phyloP scores from a whole-genome alignment of 2,329 filamentous ascomycete species.

The Colletotrichum sp. region DNA sequence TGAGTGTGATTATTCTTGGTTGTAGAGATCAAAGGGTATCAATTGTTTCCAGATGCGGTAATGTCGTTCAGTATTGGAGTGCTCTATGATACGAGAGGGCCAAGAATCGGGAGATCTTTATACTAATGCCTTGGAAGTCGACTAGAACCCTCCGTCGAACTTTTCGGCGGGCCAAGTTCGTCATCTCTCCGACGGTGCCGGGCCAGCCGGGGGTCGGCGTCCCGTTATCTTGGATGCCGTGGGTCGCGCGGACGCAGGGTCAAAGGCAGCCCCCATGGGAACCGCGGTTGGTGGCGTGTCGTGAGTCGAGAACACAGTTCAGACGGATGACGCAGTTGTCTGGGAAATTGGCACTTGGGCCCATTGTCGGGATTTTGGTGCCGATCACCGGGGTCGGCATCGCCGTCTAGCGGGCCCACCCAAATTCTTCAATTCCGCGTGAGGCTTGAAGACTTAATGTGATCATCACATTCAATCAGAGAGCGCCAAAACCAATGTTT shows the following conservation, averaged over 20 bases:
- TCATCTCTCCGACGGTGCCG: neutral
- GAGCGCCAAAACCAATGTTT: no score
- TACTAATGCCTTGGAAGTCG: neutral
- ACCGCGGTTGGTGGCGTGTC: conserved; percentile 2
- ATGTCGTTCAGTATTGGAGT: neutral
- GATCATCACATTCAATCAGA: neutral
- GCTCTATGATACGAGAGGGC: neutral
- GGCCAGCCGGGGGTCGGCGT: neutral
- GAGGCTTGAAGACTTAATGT: rapidly evolving
- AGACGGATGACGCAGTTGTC: neutral
- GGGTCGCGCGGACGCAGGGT: neutral
- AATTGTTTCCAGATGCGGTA: neutral
- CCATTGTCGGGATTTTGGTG: neutral
- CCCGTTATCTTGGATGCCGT: neutral
- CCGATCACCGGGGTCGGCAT: conserved; percentile 10
- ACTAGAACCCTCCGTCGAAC: neutral
- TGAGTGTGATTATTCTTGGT: neutral
- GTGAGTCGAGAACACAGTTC: neutral
- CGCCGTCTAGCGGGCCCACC: neutral
- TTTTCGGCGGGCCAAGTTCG: neutral
- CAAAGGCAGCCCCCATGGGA: neutral
- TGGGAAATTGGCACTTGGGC: neutral
- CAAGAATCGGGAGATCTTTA: neutral
- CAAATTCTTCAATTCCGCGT: neutral
- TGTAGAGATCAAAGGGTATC: neutral